phyloP scores from a whole-genome alignment of 2,329 filamentous ascomycete genomes.

The Exophiala viscosa region DNA sequence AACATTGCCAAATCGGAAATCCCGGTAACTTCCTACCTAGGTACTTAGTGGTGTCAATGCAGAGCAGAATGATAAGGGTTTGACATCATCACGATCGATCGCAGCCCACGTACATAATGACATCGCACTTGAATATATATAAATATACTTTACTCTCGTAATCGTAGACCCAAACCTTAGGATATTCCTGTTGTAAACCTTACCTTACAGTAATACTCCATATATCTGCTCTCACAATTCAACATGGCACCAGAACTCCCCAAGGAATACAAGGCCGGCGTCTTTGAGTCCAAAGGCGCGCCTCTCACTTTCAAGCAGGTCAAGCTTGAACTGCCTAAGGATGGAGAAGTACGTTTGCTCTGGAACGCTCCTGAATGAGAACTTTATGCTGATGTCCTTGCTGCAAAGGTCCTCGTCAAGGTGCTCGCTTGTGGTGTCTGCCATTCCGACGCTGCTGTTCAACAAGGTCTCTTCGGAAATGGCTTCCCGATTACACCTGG shows the following conservation, averaged over 20 bases:
- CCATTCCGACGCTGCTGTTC: slow-evolving; percentile 56
- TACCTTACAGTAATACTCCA: too few relatives aligned
- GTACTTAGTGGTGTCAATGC: too few relatives aligned
- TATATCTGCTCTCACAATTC: not conserved
- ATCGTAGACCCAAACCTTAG: too few relatives aligned
- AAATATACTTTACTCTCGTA: too few relatives aligned
- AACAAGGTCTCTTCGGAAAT: slow-evolving; percentile 51
- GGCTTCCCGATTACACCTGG: slow-evolving; percentile 62
- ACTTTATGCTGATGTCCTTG: not conserved
- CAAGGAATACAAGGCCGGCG: slow-evolving; percentile 63
- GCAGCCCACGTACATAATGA: too few relatives aligned
- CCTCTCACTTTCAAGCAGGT: slow-evolving; percentile 59
- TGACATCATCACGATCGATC: too few relatives aligned
- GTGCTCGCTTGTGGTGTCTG: slow-evolving; percentile 70
- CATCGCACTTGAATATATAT: too few relatives aligned
- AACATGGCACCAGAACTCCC: slow-evolving; percentile 44
- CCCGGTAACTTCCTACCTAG: too few relatives aligned
- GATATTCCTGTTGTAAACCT: too few relatives aligned
- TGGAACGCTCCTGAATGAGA: not conserved
- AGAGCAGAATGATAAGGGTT: too few relatives aligned
- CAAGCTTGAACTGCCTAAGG: slow-evolving; percentile 53
- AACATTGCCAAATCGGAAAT: too few relatives aligned
- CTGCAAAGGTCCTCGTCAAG: slow-evolving; percentile 54
- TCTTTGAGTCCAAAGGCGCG: slow-evolving; percentile 52
- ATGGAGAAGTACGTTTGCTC: slow-evolving; percentile 50